These are phyloP conservation scores for Leccinum aurantiacum DNA, from an alignment of 768 basidiomycete genomes.

Conservation along the genomic window DNA sequence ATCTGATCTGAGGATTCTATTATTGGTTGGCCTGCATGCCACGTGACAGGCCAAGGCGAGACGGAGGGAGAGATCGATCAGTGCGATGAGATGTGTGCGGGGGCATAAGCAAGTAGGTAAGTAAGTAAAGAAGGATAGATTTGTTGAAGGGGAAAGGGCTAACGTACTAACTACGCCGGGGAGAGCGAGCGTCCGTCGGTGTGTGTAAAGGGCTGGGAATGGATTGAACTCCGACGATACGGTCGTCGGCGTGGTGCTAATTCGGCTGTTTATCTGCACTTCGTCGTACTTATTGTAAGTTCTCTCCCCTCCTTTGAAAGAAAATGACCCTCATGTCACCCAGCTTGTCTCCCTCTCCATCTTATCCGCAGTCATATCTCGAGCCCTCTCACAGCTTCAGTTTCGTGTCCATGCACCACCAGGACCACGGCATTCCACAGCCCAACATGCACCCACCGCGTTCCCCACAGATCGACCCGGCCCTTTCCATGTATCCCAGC, in stretches of 20 bases:
- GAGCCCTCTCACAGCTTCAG: conserved; percentile 36
- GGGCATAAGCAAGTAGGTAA: background rate
- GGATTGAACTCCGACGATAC: background rate
- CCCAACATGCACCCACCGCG: conserved; percentile 46
- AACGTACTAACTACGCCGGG: background rate
- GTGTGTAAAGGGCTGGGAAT: background rate
- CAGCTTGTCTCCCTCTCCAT: conserved; percentile 18
- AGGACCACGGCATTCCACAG: conserved; percentile 42
- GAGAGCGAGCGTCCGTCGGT: background rate
- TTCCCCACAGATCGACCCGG: conserved; percentile 69
- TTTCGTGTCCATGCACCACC: conserved; percentile 45
- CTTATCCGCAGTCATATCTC: conserved; percentile 23
- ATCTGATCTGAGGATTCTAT: background rate
- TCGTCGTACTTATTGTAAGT: conserved; percentile 11
- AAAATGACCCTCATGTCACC: conserved; percentile 19
- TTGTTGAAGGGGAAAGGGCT: too few relatives aligned
- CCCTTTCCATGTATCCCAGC: conserved; percentile 62
- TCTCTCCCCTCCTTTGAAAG: background rate
- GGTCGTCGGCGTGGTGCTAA: background rate
- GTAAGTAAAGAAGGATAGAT: too few relatives aligned
- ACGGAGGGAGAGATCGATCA: background rate
- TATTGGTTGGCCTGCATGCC: background rate
- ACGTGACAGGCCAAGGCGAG: background rate
- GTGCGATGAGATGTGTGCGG: background rate
- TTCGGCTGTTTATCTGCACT: background rate